phyloP scores from a whole-genome alignment of 1,284 basidiomycete genomes.

The Papiliotrema nemorosa region DNA sequence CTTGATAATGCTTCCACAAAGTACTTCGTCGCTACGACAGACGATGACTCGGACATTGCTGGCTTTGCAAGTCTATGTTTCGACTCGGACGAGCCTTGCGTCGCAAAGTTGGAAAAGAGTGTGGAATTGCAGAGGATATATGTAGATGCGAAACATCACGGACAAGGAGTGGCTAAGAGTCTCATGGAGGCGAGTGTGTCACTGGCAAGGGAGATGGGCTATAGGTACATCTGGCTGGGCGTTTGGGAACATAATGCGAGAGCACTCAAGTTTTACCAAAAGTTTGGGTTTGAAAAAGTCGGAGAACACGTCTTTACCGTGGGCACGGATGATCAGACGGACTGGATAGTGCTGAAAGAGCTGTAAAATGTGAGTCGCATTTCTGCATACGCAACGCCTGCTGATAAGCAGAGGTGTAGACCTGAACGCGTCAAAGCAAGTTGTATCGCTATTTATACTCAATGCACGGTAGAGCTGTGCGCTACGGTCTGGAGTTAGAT shows the following conservation, averaged over 20 bases:
- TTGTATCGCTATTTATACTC: too few relatives aligned
- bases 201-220: slow-evolving; percentile 7
- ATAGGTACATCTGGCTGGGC: slow-evolving; percentile 22
- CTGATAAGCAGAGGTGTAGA: too few relatives aligned
- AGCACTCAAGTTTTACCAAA: slow-evolving; percentile 28
- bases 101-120: slow-evolving; percentile 3
- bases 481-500: too few relatives aligned
- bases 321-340: slow-evolving; percentile 7
- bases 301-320: slow-evolving; percentile 19
- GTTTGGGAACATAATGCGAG: slow-evolving; percentile 31
- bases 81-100: slow-evolving; percentile 8
- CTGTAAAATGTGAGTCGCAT: slow-evolving; percentile 1
- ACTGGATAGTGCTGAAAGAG: slow-evolving; percentile 11
- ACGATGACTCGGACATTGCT: slow-evolving; percentile 5
- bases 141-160: slow-evolving; percentile 20
- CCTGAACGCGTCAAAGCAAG: too few relatives aligned
- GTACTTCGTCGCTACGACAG: not conserved
- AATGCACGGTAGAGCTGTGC: too few relatives aligned
- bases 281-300: slow-evolving; percentile 21
- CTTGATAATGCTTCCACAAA: slow-evolving; percentile 4
- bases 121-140: slow-evolving; percentile 19
- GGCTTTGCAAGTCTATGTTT: slow-evolving; percentile 10
- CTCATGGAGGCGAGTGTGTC: slow-evolving; percentile 11
- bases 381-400: too few relatives aligned
- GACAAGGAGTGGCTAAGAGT: slow-evolving; percentile 16